Evolutionary conservation across 1,284 basidiomycete genomes (phyloP).

Genomic region (Amylostereum chailletii): DNA sequence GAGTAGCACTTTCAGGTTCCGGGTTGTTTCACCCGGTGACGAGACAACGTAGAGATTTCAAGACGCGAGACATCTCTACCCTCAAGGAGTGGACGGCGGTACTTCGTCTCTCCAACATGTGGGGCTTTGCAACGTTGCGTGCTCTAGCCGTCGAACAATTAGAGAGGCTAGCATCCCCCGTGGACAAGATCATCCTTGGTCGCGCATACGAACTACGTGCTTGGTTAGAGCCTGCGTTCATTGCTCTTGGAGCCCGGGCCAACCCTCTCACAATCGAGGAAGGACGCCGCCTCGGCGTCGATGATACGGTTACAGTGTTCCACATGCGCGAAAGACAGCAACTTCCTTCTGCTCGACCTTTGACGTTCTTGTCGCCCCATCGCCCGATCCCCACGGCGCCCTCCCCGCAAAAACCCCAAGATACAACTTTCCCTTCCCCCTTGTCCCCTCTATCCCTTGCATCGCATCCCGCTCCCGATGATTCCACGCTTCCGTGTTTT

Average conservation of each 20-base stretch:
- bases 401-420: no score
- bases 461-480: no score
- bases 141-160: slow-evolving; percentile 26
- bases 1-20: slow-evolving; percentile 9
- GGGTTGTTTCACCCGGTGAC: not conserved
- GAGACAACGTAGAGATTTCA: slow-evolving; percentile 17
- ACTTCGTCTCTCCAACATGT: slow-evolving; percentile 24
- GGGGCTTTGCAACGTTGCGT: slow-evolving; percentile 24
- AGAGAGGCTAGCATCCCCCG: slow-evolving; percentile 16
- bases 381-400: no score
- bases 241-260: slow-evolving; percentile 4
- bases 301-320: not conserved
- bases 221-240: slow-evolving; percentile 25
- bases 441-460: no score
- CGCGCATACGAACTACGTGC: slow-evolving; percentile 20
- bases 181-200: slow-evolving; percentile 26
- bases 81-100: slow-evolving; percentile 29
- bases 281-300: slow-evolving; percentile 3
- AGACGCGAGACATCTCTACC: slow-evolving; percentile 19
- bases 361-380: no score
- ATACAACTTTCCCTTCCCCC: no score
- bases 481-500: no score
- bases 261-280: slow-evolving; percentile 6
- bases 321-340: no score
- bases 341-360: no score